A percentile compares a stretch with the other conserved stretches of the same genome.
These are phyloP conservation scores for Tagetes patula DNA, from an alignment of 129 eudicot genomes.

Conservation along the genomic window DNA sequence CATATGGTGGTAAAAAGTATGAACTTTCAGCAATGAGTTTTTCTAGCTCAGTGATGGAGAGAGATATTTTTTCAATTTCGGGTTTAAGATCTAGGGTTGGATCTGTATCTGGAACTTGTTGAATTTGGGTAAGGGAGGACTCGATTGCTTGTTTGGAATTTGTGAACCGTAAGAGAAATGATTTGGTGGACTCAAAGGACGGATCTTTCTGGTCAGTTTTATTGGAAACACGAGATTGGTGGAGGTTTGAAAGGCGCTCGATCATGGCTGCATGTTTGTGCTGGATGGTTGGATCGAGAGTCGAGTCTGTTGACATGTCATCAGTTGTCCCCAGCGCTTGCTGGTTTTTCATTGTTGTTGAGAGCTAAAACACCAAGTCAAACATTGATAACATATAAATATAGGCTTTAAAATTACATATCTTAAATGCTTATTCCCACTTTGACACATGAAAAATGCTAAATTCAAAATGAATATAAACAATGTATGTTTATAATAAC, in stretches of 20 bases:
- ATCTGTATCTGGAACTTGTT: conserved; percentile 23
- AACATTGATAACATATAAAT: neutral
- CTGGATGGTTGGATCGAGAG: conserved; percentile 34
- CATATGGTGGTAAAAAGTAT: conserved; percentile 75
- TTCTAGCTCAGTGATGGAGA: conserved; percentile 65
- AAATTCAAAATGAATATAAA: too few species aligned
- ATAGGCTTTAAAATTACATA: too few species aligned
- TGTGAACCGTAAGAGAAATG: conserved; percentile 63
- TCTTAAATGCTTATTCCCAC: too few species aligned
- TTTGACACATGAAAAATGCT: too few species aligned
- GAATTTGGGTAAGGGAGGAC: conserved; percentile 45
- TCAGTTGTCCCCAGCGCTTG: conserved; percentile 8
- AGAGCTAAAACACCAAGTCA: conserved; percentile 13
- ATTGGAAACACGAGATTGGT: conserved; percentile 51
- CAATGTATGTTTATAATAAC: too few species aligned
- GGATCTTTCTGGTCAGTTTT: conserved; percentile 32
- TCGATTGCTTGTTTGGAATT: conserved; percentile 59
- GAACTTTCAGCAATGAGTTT: conserved; percentile 69
- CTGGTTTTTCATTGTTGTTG: conserved; percentile 31
- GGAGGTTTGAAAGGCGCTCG: conserved; percentile 73
- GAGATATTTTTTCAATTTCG: conserved; percentile 48
- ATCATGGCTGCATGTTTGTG: conserved; percentile 83
- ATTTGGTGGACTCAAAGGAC: conserved; percentile 57
- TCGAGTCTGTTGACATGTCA: conserved; percentile 16
- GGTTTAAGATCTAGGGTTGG: conserved; percentile 43